Base-by-base conservation (phyloP, 2,329 filamentous ascomycete species). In the Colletotrichum karsti region DNA sequence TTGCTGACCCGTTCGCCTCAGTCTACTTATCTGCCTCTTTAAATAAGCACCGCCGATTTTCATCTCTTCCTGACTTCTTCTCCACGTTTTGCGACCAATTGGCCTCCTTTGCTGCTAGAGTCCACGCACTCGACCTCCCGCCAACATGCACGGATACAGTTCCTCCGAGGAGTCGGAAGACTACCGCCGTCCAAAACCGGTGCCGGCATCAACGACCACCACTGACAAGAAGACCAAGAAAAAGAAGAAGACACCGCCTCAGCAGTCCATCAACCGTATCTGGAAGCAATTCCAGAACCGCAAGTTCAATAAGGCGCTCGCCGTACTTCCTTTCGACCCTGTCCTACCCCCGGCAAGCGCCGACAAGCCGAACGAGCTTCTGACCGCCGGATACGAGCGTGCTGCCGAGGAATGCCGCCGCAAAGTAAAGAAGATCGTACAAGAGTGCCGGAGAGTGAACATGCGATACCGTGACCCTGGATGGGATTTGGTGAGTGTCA, bases 391-490 rank as follows among this genome's bases (percentile, higher is more conserved):
- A 5, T 92, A 91, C 73, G 87, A 91, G 70, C 84, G 90, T 51
- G 91, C 90, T 0, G 86, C 82, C 1, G 87, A 89, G 20, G 87
- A 90, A 72, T 93, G 91, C 74, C 84, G 83, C 20, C 85, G 87
- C 50, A 92, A 84, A 79, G 91, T 85, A 35, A 79, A 84, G 51
- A 89, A 89, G 75, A 90, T 90, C 67, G 87, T 89, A 53, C 81
- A 86, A 69, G 87, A 90, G 73, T 96, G 93, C 79, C 84, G 86
- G 70, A 85, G 92, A 22, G 85, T 94, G 39, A 97, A 97, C 73
- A 92, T 91, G 76, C 91, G 93, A 74, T 97, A 96, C 76, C 87
- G 92, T 24, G 91, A 93, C 71, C 87, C 88, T 1, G 86, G 84
- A 2, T 89, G 83, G 77, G 87, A 89, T 71, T 74, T 89, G 75